Evolutionary conservation across 371 early-diverging fungal species (phyloP).

Genomic region (Lichtheimia ramosa): DNA sequence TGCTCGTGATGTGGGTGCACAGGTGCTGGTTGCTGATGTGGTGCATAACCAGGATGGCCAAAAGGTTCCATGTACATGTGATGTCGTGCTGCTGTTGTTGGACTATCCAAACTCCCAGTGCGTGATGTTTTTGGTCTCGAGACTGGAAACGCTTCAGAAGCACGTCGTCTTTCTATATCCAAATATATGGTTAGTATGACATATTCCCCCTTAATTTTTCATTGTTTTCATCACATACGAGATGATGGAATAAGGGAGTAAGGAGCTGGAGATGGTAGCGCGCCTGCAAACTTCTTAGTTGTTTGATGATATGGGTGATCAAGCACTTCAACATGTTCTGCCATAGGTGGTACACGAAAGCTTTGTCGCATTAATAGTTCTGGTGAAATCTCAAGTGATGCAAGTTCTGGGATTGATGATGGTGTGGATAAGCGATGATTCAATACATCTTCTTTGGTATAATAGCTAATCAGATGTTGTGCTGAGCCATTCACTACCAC

Average conservation of each 20-base stretch:
- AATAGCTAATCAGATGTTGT: slow-evolving; percentile 86
- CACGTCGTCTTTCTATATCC: neutral
- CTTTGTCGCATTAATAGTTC: slow-evolving; percentile 56
- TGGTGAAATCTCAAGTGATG: slow-evolving; percentile 47
- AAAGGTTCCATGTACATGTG: neutral
- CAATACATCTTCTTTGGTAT: slow-evolving; percentile 72
- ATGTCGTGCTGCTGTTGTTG: neutral
- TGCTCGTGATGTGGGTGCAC: neutral
- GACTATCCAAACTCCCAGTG: neutral
- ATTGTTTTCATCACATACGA: neutral
- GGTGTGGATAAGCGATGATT: slow-evolving; percentile 52
- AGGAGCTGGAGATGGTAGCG: neutral
- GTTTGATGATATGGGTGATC: too few relatives aligned
- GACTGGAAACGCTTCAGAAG: slow-evolving; percentile 1
- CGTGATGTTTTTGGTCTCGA: neutral
- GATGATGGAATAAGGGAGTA: neutral
- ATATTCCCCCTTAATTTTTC: too few relatives aligned
- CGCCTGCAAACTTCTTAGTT: neutral
- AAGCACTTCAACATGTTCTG: neutral
- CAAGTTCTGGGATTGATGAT: slow-evolving; percentile 47
- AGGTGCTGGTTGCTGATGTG: neutral
- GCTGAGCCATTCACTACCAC: slow-evolving; percentile 71
- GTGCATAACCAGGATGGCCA: neutral
- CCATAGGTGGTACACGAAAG: slow-evolving; percentile 45
- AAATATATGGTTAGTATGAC: too few relatives aligned